A percentile compares a stretch with the other conserved stretches of the same genome.
Conservation (phyloP, 345 rosid genomes). For the Lepidium didymum region DNA sequence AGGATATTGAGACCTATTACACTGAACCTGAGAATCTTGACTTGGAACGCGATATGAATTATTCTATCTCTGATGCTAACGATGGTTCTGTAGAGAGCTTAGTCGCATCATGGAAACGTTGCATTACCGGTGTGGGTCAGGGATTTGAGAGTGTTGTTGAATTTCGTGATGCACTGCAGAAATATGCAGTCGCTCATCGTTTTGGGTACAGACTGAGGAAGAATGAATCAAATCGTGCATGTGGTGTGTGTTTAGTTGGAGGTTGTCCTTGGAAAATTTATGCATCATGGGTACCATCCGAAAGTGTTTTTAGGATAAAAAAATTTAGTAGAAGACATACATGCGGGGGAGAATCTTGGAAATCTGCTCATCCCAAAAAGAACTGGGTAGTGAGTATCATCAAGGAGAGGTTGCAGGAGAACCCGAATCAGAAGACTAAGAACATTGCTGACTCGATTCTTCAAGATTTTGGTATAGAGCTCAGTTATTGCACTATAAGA, state of each 20-base stretch:
- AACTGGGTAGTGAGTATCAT: conserved; percentile 76
- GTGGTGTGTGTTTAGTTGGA: conserved; percentile 61
- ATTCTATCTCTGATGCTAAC: conserved; percentile 14
- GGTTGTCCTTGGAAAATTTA: conserved; percentile 44
- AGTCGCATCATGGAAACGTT: conserved; percentile 70
- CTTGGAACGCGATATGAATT: conserved; percentile 2
- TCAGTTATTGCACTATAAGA: conserved; percentile 77
- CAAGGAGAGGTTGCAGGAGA: conserved; percentile 69
- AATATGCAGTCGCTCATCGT: conserved; percentile 75
- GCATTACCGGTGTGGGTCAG: conserved; percentile 86
- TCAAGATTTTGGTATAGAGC: conserved; percentile 69
- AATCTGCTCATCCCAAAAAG: conserved; percentile 68
- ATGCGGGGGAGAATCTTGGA: conserved; percentile 80
- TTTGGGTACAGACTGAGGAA: conserved; percentile 72
- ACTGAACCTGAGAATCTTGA: conserved; percentile 23
- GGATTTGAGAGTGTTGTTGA: conserved; percentile 68
- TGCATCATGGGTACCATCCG: conserved; percentile 84
- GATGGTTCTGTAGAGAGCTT: conserved; percentile 36
- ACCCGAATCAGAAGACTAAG: conserved; percentile 74
- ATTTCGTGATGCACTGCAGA: conserved; percentile 81
- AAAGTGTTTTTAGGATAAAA: conserved; percentile 53
- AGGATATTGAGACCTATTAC: conserved; percentile 12
- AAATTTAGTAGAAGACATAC: conserved; percentile 55
- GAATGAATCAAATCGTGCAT: conserved; percentile 75
- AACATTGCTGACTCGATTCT: conserved; percentile 57